Evolutionary conservation across 1,284 basidiomycete genomes (phyloP), one percentile per base, ranked within the genome.

Genomic region (Phellinidium pouzarii): DNA sequence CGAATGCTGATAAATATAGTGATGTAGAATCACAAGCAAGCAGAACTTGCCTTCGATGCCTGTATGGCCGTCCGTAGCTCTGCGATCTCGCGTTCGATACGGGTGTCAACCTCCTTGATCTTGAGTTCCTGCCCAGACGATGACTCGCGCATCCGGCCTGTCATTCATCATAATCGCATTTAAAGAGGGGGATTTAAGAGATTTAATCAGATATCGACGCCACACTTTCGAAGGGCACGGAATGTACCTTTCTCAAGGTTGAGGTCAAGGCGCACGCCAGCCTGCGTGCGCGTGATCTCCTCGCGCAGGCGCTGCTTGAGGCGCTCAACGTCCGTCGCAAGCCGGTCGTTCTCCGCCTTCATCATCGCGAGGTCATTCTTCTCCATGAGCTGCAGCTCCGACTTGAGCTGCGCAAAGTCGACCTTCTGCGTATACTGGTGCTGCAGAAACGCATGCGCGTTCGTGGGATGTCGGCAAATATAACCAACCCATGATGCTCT

Each of bases 51-150:
- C 78, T 97, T 97, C 52, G 91, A 90, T 22, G 90, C 87, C 66
- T 97, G 93, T 50, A 97, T 96, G 45, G 87, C 79, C 1, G 95
- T 96, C 46, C 92, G 74, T 49, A 98, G 68, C 4, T 84, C 83
- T 2, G 94, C 92, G 64, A 98, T 98, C 71, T 98, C 95, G 64
- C 91, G 89, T 71, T 99, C 95, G 62, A 99, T 98, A 61, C 93
- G 74, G 1, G 95, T 98, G 63, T 99, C 95, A 11, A 98, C 94
- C 68, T 99, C 96, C 68, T 94, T 94, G 67, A 99, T 92, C 80
- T 98, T 98, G 58, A 96, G 75, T 63, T 96, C 94, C 64, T 98
- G 93, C 43, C 87, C 84, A 54, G 85, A 87, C 56, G 84, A 87
- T 73, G 99, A 94, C 64, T 99, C 94, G 41, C 96, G 74, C 74